Base-by-base conservation (phyloP, 768 basidiomycete genomes). In the Clitopilus passeckerianus region DNA sequence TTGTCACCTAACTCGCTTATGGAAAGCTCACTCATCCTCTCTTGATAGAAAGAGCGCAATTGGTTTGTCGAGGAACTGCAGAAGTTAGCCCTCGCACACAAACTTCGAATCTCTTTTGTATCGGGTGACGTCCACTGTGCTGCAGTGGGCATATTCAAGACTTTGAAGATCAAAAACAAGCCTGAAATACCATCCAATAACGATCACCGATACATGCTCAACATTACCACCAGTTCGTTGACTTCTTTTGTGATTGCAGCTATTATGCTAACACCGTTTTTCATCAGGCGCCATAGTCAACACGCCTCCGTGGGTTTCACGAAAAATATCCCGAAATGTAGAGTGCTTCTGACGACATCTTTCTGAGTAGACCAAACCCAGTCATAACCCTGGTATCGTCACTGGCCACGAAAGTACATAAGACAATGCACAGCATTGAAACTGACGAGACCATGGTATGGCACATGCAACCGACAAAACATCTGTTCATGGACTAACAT, bases 41-140 rank as follows among this genome's bases (percentile, higher is more conserved):
- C 30, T 3, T 20, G 59, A 60, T 74, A 97, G 89, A 80, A 80
- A 74, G 97, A 98, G 72, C 87, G 96, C 57, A 98, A 98, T 70
- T 87, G 85, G 86, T 77, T 98, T 23, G 82, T 98, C 46, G 79
- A 86, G 62, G 82, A 89, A 67, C 78, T 92, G 63, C 96, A 98
- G 70, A 75, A 79, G 20, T 78, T 93, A 62, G 89, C 95, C 0
- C 71, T 74, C 46, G 70, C 73, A 53, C 86, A 83, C 70, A 77
- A 80, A 24, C 71, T 89, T 30, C 84, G 97, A 24, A 79, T 99
- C n/a, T 82, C 87, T 0, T 95, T 95, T 72, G 67, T 98, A 16
- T 89, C 89, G 0, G 97, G 97, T 3, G 95, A 99, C 70, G 96
- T 98, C 14, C 96, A 98, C 68, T 91, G 91, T 64, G 91, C 91